Evolutionary conservation across 805 yeast species (phyloP).

Genomic region (Kregervanrija fluxuum): DNA sequence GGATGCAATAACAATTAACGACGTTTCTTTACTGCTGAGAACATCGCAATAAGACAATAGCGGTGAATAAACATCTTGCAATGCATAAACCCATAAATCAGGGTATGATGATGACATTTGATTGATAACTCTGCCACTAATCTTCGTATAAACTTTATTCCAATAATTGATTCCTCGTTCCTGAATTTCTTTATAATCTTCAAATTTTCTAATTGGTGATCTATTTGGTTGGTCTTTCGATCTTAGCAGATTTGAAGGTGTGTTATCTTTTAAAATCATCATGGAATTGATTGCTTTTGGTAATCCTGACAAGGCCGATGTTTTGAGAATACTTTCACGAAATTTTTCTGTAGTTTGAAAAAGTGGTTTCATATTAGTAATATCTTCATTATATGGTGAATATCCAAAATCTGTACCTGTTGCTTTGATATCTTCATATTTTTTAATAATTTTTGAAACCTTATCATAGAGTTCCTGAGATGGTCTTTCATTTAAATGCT

Average conservation of each 20-base stretch:
- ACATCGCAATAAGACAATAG: constrained; percentile 62
- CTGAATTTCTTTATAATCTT: constrained; percentile 13
- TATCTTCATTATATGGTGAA: constrained; percentile 11
- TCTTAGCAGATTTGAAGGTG: constrained; percentile 46
- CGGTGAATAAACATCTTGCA: constrained; percentile 71
- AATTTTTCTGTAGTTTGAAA: constrained; percentile 38
- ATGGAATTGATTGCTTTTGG: constrained; percentile 82
- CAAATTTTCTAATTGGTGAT: constrained; percentile 10
- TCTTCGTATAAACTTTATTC: constrained; percentile 69
- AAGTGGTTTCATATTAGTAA: background rate
- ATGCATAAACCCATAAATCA: constrained; percentile 70
- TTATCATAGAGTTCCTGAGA: constrained; percentile 11
- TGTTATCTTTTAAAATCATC: constrained; percentile 51
- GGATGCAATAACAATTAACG: constrained; percentile 69
- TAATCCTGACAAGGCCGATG: constrained; percentile 73
- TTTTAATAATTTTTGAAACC: constrained; percentile 20
- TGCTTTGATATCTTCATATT: constrained; percentile 13
- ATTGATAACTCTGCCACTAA: constrained; percentile 55
- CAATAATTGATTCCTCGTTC: constrained; percentile 59
- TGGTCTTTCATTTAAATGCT: constrained; percentile 12
- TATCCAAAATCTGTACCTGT: constrained; percentile 10
- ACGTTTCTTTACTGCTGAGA: constrained; percentile 60
- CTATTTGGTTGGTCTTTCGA: constrained; percentile 10
- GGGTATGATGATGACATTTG: constrained; percentile 77
- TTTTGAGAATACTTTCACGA: constrained; percentile 72